Base-by-base conservation (phyloP, 2,329 filamentous ascomycete species). In the Epichloe brachyelytri region DNA sequence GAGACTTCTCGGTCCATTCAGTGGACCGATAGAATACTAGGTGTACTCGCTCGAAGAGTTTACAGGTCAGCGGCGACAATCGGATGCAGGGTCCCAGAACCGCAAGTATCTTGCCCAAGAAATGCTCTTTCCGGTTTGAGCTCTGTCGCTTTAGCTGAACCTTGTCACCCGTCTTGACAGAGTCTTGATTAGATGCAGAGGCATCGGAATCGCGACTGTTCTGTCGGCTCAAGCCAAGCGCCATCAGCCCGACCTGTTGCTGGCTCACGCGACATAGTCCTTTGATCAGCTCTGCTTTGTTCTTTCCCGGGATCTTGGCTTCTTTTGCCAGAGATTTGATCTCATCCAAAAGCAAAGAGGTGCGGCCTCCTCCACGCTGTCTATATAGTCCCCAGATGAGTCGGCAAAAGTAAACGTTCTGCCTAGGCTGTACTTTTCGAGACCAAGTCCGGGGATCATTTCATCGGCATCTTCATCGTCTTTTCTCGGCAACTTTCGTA, bases 1-100 rank as follows among this genome's bases (percentile, higher is more conserved):
- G 72, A 1, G 91, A 96, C 65, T 95, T 97, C 60, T 97, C 91
- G 0, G 90, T 95, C 93, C 93, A 98, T 64, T 95, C 87, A 0
- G 88, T 94, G 10, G 90, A 96, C 53, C 91, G 79, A 65, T 97
- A 97, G 65, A 96, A 98, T 30, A 98, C 89, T 2, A 98, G 71
- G 68, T 97, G 93, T 0, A 97, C 89, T 26, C 93, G 80, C 65
- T 96, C 89, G 60, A 98, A 98, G 0, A 98, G 76, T 60, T 83
- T 88, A 55, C 89, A 78, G 0, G 83, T 77, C 0, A 78, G 69
- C 0, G 83, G 68, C 0, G 88, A 88, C 12, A 98, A 77, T 38
- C 91, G 78, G 54, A 97, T 83, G 57, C 90, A 95, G 14, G 88
- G 81, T 0, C 93, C 93, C 0, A 86, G 86, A 52, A 83, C 82